Evolutionary conservation across 306 rosid species (phyloP), one percentile per base, ranked within the genome.

Genomic region (Chamaecrista fasciculata): DNA sequence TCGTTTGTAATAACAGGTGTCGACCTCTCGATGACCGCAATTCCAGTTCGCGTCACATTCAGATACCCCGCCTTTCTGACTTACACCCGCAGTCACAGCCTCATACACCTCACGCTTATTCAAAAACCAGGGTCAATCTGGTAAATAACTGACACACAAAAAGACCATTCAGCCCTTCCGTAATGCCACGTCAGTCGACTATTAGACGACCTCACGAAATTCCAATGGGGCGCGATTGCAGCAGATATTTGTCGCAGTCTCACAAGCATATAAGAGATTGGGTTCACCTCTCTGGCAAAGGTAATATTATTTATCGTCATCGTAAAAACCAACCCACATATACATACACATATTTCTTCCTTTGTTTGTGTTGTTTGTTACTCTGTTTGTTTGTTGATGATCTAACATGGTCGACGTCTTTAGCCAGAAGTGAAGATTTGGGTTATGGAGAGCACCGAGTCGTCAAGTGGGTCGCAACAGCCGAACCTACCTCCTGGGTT

Each of bases 401-500:
- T 14, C 59, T 43, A 59, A 34, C 28, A 59, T 59, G 65, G 46
- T 65, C 48, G n/a, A n/a, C n/a, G n/a, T n/a, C n/a, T n/a, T n/a
- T n/a, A n/a, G n/a, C n/a, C n/a, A n/a, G n/a, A n/a, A n/a, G n/a
- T n/a, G 43, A 52, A 21, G n/a, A n/a, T 23, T 25, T 1, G 18
- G 31, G 29, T 28, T 24, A 90, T 90, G 96, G 94, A 87, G 69
- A 85, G 86, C 81, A 85, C 89, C 11, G 85, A 87, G 66, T 87
- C 92, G 1, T 85, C 87, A 8, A 67, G 71, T 0, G 75, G 77
- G 8, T 79, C 86, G 0, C 84, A 80, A 0, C 85, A 72, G 62
- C 96, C 93, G 5, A 83, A 85, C 51, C 86, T 89, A 2, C 93
- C 96, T 20, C 93, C 93, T 2, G 96, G 96, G 4, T 89, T 89